Percentiles rank a stretch among this genome's conserved stretches.
Evolutionary conservation across 2,329 filamentous ascomycete species (phyloP).

Genomic region (Moelleriella libera): DNA sequence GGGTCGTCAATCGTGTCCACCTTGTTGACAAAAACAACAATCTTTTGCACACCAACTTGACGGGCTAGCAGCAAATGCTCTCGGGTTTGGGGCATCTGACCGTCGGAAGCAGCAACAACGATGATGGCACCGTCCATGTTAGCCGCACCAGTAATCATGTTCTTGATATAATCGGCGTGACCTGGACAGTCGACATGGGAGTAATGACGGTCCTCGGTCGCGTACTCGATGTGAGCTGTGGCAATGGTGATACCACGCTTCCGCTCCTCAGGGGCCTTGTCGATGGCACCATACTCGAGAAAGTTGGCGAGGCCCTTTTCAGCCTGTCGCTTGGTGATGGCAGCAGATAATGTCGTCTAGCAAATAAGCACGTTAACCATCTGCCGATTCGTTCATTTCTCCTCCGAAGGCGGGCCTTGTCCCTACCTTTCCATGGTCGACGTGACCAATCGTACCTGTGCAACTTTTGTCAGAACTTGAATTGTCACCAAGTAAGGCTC

Average conservation of each 20-base stretch:
- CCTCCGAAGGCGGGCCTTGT: not conserved
- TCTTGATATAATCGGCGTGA: slow-evolving; percentile 99
- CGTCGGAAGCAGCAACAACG: slow-evolving; percentile 93
- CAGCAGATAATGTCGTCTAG: slow-evolving; percentile 92
- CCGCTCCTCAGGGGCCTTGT: slow-evolving; percentile 97
- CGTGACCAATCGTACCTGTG: slow-evolving; percentile 88
- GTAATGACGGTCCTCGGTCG: slow-evolving; percentile 89
- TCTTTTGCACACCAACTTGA: slow-evolving; percentile 94
- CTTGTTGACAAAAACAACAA: slow-evolving; percentile 99
- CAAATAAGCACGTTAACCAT: not conserved
- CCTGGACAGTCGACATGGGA: slow-evolving; percentile 99
- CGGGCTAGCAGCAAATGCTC: slow-evolving; percentile 96
- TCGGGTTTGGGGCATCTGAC: slow-evolving; percentile 98
- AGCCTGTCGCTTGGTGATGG: slow-evolving; percentile 96
- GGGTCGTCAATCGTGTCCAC: slow-evolving; percentile 93
- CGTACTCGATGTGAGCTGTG: slow-evolving; percentile 96
- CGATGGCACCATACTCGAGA: slow-evolving; percentile 94
- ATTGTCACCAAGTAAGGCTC: not conserved
- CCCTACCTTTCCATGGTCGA: slow-evolving; percentile 95
- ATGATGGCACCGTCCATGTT: slow-evolving; percentile 99
- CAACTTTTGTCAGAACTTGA: not conserved
- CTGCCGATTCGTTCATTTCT: not conserved
- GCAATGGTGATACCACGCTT: slow-evolving; percentile 99
- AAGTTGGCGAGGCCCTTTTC: slow-evolving; percentile 89
- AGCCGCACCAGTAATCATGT: slow-evolving; percentile 99